These are phyloP conservation scores for Colletotrichum musae DNA, from an alignment of 2,329 filamentous ascomycete genomes.

Conservation along the genomic window DNA sequence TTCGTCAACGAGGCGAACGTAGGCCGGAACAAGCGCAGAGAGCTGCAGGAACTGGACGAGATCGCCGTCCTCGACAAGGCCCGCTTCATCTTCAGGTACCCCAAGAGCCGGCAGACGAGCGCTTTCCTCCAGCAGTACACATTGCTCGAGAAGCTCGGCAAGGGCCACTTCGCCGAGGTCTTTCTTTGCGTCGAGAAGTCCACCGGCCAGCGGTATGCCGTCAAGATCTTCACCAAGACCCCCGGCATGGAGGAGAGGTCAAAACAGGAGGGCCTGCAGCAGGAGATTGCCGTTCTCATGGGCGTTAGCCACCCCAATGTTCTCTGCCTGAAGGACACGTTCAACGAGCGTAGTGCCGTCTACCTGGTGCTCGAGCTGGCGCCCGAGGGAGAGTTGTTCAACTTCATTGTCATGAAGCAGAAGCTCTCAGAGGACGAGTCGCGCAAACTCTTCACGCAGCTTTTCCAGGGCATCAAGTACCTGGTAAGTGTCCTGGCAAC, in stretches of 20 bases:
- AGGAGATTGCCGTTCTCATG: slow-evolving; percentile 97
- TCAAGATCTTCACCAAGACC: slow-evolving; percentile 94
- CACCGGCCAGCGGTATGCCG: slow-evolving; percentile 86
- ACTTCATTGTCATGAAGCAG: slow-evolving; percentile 91
- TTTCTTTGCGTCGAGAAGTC: slow-evolving; percentile 91
- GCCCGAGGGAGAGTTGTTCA: slow-evolving; percentile 94
- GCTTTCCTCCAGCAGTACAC: slow-evolving; percentile 90
- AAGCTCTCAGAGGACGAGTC: slow-evolving; percentile 89
- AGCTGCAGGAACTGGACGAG: slow-evolving; percentile 91
- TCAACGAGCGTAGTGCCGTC: slow-evolving; percentile 90
- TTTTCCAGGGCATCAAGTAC: slow-evolving; percentile 96
- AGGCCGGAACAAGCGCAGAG: slow-evolving; percentile 91
- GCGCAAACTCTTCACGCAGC: slow-evolving; percentile 88
- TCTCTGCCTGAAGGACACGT: slow-evolving; percentile 93
- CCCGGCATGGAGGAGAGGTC: slow-evolving; percentile 85
- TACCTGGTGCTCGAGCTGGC: slow-evolving; percentile 94
- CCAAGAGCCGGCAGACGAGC: slow-evolving; percentile 79
- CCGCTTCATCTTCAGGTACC: slow-evolving; percentile 93
- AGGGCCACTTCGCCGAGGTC: slow-evolving; percentile 95
- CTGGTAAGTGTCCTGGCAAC: slow-evolving; percentile 72
- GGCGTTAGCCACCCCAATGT: slow-evolving; percentile 96
- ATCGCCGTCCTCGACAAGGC: slow-evolving; percentile 88
- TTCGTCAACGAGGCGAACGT: slow-evolving; percentile 94
- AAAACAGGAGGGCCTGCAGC: slow-evolving; percentile 88
- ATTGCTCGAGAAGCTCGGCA: slow-evolving; percentile 87